These are phyloP conservation scores for Russula emetica DNA, from an alignment of 768 basidiomycete genomes.

Conservation along the genomic window DNA sequence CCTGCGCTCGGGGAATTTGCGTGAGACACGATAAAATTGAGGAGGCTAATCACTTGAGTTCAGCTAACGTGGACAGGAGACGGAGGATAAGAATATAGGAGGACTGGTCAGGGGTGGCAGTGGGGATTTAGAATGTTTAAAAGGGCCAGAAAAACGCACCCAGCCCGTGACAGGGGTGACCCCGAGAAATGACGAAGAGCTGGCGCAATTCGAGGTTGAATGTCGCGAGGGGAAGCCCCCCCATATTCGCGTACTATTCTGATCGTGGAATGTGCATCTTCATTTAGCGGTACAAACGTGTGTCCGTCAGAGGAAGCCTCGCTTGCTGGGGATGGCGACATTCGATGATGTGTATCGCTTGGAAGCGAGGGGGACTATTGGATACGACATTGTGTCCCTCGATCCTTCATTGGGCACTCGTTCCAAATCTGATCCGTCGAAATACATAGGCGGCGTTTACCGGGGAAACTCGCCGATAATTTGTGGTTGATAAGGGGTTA, in stretches of 20 bases:
- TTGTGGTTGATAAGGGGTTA: background rate
- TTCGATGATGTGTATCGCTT: background rate
- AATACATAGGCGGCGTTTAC: background rate
- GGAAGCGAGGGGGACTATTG: background rate
- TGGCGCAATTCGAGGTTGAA: conserved; percentile 21
- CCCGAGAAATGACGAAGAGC: conserved; percentile 20
- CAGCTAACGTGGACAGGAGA: conserved; percentile 8
- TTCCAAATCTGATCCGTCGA: background rate
- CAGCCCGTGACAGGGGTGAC: conserved; percentile 33
- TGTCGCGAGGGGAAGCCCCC: conserved; percentile 30
- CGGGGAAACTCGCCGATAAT: background rate
- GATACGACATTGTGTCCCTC: background rate
- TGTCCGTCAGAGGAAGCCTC: conserved; percentile 19
- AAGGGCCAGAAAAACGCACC: conserved; percentile 28
- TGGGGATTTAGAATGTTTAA: background rate
- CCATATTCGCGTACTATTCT: conserved; percentile 2
- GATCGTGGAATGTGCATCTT: background rate
- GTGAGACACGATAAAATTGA: conserved; percentile 44
- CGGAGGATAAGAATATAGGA: background rate
- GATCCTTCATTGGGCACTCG: background rate
- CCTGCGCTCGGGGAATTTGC: conserved; percentile 26
- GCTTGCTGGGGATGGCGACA: conserved; percentile 21
- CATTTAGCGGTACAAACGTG: conserved; percentile 22
- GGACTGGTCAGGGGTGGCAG: background rate
- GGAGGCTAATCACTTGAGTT: conserved; percentile 40